These are phyloP conservation scores for Gremmenia infestans DNA, from an alignment of 2,329 filamentous ascomycete species.

Conservation along the genomic window DNA sequence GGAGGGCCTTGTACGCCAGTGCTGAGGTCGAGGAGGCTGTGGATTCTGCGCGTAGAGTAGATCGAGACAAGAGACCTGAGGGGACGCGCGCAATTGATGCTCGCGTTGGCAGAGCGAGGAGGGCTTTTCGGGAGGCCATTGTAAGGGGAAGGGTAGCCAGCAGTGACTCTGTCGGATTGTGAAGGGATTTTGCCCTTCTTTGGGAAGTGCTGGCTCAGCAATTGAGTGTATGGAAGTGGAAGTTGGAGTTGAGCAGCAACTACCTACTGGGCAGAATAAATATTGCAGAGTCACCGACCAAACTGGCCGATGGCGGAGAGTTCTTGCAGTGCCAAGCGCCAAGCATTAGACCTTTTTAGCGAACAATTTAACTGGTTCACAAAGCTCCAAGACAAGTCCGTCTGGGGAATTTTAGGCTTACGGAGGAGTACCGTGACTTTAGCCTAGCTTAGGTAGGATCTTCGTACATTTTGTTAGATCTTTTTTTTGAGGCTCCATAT, in stretches of 20 bases:
- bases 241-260: neutral
- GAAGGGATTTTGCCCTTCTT: neutral
- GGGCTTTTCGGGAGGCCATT: slow-evolving; percentile 31
- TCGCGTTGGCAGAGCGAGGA: slow-evolving; percentile 25
- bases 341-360: too few species aligned
- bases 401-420: too few species aligned
- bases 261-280: too few species aligned
- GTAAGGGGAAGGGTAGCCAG: slow-evolving; percentile 6
- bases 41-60: slow-evolving; percentile 34
- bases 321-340: too few species aligned
- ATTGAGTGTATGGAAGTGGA: slow-evolving; percentile 3
- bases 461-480: too few species aligned
- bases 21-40: slow-evolving; percentile 78
- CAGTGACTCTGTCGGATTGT: slow-evolving; percentile 6
- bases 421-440: too few species aligned
- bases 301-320: too few species aligned
- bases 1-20: slow-evolving; percentile 94
- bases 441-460: too few species aligned
- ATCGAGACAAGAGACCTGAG: slow-evolving; percentile 16
- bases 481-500: too few species aligned
- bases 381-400: too few species aligned
- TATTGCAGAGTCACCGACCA: too few species aligned
- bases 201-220: neutral
- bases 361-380: too few species aligned
- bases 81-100: slow-evolving; percentile 19